phyloP scores from a whole-genome alignment of 139 green algal genomes.

The Chlamydomonas schloesseri region DNA sequence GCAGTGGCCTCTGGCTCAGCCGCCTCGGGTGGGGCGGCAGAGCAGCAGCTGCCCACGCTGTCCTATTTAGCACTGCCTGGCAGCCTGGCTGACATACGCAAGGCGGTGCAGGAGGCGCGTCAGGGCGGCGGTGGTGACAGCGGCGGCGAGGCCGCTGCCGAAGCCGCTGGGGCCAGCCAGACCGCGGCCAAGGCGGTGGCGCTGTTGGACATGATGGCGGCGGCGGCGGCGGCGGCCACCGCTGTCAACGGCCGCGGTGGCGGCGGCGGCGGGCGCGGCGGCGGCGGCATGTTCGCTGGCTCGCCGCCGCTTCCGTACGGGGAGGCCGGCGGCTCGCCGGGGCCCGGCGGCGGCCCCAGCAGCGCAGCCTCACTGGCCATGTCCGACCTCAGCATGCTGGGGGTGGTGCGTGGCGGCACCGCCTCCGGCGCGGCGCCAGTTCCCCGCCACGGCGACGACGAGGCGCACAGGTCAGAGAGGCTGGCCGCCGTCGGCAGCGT shows the following conservation, averaged over 20 bases:
- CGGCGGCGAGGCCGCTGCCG: background rate
- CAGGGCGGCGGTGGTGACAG: background rate
- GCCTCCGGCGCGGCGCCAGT: background rate
- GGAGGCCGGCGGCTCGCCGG: background rate
- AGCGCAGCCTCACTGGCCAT: background rate
- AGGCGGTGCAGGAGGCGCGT: background rate
- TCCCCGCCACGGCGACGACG: background rate
- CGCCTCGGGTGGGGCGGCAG: background rate
- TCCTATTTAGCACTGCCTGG: constrained; percentile 7
- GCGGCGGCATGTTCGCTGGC: no score
- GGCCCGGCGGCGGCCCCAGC: background rate
- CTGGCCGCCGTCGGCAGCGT: background rate
- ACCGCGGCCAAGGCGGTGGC: no score
- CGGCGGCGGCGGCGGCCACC: no score
- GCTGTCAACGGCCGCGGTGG: no score
- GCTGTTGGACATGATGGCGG: no score
- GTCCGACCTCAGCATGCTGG: background rate
- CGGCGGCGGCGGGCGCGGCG: no score
- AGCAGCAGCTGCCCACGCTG: constrained; percentile 9
- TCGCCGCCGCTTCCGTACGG: background rate
- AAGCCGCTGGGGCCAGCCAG: no score
- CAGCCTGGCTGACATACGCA: background rate
- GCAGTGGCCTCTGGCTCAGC: background rate
- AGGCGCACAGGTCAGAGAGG: background rate
- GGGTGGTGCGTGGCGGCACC: background rate